Conservation (phyloP, 2,329 filamentous ascomycete species). For the Zymoseptoria crescenta region DNA sequence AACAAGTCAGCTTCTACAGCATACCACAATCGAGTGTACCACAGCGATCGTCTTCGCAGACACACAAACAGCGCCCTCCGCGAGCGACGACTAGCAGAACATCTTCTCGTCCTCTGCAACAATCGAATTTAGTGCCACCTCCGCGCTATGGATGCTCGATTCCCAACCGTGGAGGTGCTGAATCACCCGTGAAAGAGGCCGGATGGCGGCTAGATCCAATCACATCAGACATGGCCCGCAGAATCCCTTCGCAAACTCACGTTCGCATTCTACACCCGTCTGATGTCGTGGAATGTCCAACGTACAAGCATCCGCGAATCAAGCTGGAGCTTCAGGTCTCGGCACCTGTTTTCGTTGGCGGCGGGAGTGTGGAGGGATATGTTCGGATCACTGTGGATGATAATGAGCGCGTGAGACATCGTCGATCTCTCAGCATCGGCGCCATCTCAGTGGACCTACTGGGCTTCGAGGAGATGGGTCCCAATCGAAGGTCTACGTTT, state of each 20-base stretch:
- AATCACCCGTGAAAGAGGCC: slow-evolving; percentile 43
- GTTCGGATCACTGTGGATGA: slow-evolving; percentile 43
- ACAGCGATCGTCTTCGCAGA: slow-evolving; percentile 38
- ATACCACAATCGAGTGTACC: slow-evolving; percentile 40
- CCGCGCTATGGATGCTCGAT: slow-evolving; percentile 29
- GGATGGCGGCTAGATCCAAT: slow-evolving; percentile 35
- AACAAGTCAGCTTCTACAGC: slow-evolving; percentile 38
- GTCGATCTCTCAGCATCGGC: slow-evolving; percentile 40
- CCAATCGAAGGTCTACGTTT: slow-evolving; percentile 42
- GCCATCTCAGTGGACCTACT: slow-evolving; percentile 46
- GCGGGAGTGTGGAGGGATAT: slow-evolving; percentile 46
- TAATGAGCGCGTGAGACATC: slow-evolving; percentile 37
- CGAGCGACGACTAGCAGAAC: slow-evolving; percentile 14
- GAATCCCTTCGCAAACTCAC: slow-evolving; percentile 43
- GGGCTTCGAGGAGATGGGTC: slow-evolving; percentile 45
- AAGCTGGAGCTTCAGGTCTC: slow-evolving; percentile 43
- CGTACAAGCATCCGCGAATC: slow-evolving; percentile 42
- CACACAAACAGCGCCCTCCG: slow-evolving; percentile 1
- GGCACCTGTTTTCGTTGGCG: slow-evolving; percentile 48
- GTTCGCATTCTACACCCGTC: slow-evolving; percentile 39
- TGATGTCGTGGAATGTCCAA: slow-evolving; percentile 44
- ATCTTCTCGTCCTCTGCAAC: slow-evolving; percentile 12
- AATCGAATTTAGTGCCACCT: slow-evolving; percentile 2
- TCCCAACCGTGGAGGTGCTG: slow-evolving; percentile 38
- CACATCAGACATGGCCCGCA: slow-evolving; percentile 36